Evolutionary conservation across 176 grass and related monocot species (phyloP), one percentile per base, ranked within the genome.

Genomic region (Oryza longistaminata): DNA sequence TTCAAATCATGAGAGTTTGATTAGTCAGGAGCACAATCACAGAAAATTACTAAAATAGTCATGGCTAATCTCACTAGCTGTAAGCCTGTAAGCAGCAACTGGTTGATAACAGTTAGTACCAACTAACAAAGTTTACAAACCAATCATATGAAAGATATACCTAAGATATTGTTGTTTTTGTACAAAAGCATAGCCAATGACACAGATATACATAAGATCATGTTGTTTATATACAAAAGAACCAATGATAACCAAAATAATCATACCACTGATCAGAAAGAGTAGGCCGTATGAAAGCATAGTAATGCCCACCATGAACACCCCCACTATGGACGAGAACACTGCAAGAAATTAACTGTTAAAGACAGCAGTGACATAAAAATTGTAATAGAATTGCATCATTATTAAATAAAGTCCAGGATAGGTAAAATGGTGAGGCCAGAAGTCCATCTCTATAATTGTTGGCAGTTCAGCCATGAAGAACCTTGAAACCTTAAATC

Each of bases 261-360:
- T 31, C 78, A 0, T 93, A 95, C 92, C 92, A 95, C 53, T 95
- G 88, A 89, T 98, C 96, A 77, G 93, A 93, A 37, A 98, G 93
- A 37, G 91, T 95, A 68, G 96, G 96, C 77, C 93, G 90, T 83
- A 98, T 95, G 71, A 98, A 98, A 80, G 96, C 96, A 76, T 98
- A 98, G 74, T 98, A 98, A 87, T 98, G 96, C 52, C 96, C 96
- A 81, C 93, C 96, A 64, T 98, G 96, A 86, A 98, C 91, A 80
- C 96, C 96, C 14, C 96, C 96, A 16, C 96, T 98, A 86, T 96
- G 93, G 65, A 95, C 96, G 87, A 99, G 96, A 82, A 98, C 96
- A 73, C 96, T 98, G 88, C 61, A 94, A 83, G 31, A 80, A 24
- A 77, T 37, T 40, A 81, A 46, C 62, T 71, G 15, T 70, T 76